A percentile compares a stretch with the other conserved stretches of the same genome.
Evolutionary conservation across 768 basidiomycete genomes (phyloP).

Genomic region (Paxillus involutus): DNA sequence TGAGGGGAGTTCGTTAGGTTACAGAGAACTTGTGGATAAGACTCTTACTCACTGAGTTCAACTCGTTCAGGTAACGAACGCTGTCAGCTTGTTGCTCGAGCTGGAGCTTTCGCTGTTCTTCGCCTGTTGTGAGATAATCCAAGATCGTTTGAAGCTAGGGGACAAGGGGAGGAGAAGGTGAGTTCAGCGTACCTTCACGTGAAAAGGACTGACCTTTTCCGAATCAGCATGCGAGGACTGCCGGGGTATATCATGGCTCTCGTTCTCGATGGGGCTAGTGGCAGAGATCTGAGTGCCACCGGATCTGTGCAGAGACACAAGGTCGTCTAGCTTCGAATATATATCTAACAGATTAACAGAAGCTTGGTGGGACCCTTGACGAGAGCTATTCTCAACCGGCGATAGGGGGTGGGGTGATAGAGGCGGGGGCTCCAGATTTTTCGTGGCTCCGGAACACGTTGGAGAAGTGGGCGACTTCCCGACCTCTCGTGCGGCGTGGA

Average conservation of each 20-base stretch:
- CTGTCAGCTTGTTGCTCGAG: slow-evolving; percentile 72
- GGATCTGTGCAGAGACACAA: slow-evolving; percentile 26
- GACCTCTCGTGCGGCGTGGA: slow-evolving; percentile 10
- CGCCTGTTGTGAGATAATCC: slow-evolving; percentile 46
- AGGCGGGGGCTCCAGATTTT: slow-evolving; percentile 17
- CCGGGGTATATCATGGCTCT: neutral
- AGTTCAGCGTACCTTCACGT: neutral
- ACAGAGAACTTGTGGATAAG: neutral
- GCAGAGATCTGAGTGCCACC: neutral
- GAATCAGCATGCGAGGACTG: slow-evolving; percentile 5
- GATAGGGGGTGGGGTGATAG: neutral
- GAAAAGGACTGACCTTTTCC: slow-evolving; percentile 18
- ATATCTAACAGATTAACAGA: slow-evolving; percentile 28
- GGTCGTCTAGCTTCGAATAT: slow-evolving; percentile 37
- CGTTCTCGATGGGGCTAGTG: neutral
- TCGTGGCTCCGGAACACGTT: neutral
- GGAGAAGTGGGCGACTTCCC: neutral
- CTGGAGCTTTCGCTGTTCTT: slow-evolving; percentile 46
- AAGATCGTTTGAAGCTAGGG: slow-evolving; percentile 45
- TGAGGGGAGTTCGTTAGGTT: slow-evolving; percentile 23
- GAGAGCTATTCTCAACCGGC: neutral
- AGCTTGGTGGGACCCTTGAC: neutral
- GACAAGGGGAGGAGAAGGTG: neutral
- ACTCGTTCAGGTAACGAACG: slow-evolving; percentile 75
- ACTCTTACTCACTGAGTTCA: slow-evolving; percentile 55